Evolutionary conservation across 805 yeast genomes (phyloP), one percentile per base, ranked within the genome.

Genomic region (Hanseniaspora hatyaiensis): DNA sequence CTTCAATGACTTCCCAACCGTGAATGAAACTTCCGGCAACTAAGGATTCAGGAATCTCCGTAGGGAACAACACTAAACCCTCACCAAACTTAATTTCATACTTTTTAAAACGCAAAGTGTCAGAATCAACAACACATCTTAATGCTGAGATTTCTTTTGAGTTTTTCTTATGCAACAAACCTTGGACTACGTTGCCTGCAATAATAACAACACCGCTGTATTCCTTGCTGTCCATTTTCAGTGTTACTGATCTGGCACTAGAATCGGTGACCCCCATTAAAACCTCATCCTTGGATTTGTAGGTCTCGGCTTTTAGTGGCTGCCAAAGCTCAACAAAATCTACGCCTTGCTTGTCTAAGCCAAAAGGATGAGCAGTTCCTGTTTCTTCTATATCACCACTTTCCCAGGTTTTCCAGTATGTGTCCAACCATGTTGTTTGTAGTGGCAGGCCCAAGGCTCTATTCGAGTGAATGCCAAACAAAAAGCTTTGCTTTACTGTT

Each of bases 271-370:
- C 42, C 8, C 52, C 37, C 13, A 50, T 34, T 22, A 55, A 49
- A 6, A 55, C 57, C 20, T 56, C 49, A 24, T 58, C 60, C 4
- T 50, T 52, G 20, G 52, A 50, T 13, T n/a, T 6, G 16, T 48
- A 48, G 12, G 52, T 50, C 20, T 46, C 42, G 8, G 61, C 53
- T 34, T 61, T 62, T 31, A 63, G 40, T 45, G 67, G 66, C 52
- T 62, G 66, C 67, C 67, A 63, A 18, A 63, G 51, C 50, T 63
- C 67, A 36, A 56, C 52, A 43, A 63, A 63, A 2, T 52, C 42
- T 19, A 63, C 57, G 11, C 55, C 62, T 42, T 51, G 54, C 12
- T 55, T 54, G 9, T 55, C 59, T 6, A 46, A 18, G 30, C 66
- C 66, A 22, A 53, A 52, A 34, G 65, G 65, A 51, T 49, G 60